A percentile compares a stretch with the other conserved stretches of the same genome.
These are phyloP conservation scores for Sophora flavescens DNA, from an alignment of 306 rosid genomes.

Conservation along the genomic window DNA sequence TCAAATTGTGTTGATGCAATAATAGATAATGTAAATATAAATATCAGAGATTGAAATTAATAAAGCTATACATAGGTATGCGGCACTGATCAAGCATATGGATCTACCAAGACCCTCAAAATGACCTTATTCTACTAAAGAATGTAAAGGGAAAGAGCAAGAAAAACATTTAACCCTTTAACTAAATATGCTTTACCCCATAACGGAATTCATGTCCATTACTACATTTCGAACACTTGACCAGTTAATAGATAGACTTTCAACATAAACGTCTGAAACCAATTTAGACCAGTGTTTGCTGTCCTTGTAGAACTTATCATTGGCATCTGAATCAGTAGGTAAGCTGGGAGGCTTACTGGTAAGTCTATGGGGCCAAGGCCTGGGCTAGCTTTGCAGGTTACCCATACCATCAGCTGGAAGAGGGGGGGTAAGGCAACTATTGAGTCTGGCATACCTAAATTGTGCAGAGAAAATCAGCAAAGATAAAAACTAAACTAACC, in stretches of 20 bases:
- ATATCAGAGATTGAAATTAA: no score
- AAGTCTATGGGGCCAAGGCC: slow-evolving; percentile 89
- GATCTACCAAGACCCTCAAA: not conserved
- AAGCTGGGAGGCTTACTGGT: slow-evolving; percentile 75
- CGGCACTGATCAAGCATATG: not conserved
- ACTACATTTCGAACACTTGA: slow-evolving; percentile 77
- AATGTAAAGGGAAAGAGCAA: slow-evolving; percentile 4
- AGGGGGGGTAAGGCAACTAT: slow-evolving; percentile 69
- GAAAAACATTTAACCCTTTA: not conserved
- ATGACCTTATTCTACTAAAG: slow-evolving; percentile 1
- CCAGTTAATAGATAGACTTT: slow-evolving; percentile 72
- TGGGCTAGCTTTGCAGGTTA: slow-evolving; percentile 71
- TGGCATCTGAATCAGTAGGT: slow-evolving; percentile 52
- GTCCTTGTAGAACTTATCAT: slow-evolving; percentile 65
- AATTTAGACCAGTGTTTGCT: slow-evolving; percentile 72
- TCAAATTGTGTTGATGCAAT: no score
- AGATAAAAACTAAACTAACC: no score
- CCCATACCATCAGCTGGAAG: slow-evolving; percentile 68
- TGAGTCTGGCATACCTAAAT: no score
- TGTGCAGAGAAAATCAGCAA: no score
- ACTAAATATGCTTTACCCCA: slow-evolving; percentile 71
- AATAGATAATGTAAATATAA: no score
- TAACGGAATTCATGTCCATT: slow-evolving; percentile 97
- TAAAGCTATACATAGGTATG: no score
- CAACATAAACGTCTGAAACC: slow-evolving; percentile 66